phyloP scores from a whole-genome alignment of 768 basidiomycete genomes.

The Tylopilus vinaceipallidus region DNA sequence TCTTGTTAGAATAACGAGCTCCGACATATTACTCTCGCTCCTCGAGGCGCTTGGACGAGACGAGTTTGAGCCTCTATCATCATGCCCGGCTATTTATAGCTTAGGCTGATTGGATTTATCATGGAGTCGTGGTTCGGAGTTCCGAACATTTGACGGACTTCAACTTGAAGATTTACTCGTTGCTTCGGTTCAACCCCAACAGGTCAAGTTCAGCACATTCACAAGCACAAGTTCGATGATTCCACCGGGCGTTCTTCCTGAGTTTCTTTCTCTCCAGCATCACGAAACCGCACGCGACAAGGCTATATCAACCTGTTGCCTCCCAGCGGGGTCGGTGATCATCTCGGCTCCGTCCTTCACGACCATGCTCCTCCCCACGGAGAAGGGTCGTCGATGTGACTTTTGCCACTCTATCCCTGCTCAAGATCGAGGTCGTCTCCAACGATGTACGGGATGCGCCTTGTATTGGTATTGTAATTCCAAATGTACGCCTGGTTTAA shows the following conservation, averaged over 20 bases:
- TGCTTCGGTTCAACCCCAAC: no score
- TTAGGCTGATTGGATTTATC: no score
- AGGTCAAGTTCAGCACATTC: no score
- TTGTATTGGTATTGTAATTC: constrained; percentile 72
- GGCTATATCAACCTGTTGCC: constrained; percentile 39
- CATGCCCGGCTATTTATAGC: no score
- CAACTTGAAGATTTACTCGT: no score
- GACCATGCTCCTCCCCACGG: constrained; percentile 47
- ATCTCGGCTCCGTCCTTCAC: constrained; percentile 45
- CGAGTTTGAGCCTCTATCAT: no score
- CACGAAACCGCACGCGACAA: constrained; percentile 51
- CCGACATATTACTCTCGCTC: constrained; percentile 18
- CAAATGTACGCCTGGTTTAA: constrained; percentile 46
- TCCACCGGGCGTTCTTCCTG: constrained; percentile 6
- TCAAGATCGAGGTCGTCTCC: constrained; percentile 35
- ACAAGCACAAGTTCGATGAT: no score
- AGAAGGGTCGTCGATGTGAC: constrained; percentile 70
- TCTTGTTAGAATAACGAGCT: constrained; percentile 21
- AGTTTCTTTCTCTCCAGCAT: constrained; percentile 33
- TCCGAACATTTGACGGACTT: no score
- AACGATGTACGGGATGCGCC: constrained; percentile 63
- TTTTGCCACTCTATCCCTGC: constrained; percentile 46
- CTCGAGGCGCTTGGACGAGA: no score
- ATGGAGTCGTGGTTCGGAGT: no score
- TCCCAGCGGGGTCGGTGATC: constrained; percentile 50